Evolutionary conservation across 352 stramenopile species (phyloP).

Genomic region (Globisporangium alternatum): DNA sequence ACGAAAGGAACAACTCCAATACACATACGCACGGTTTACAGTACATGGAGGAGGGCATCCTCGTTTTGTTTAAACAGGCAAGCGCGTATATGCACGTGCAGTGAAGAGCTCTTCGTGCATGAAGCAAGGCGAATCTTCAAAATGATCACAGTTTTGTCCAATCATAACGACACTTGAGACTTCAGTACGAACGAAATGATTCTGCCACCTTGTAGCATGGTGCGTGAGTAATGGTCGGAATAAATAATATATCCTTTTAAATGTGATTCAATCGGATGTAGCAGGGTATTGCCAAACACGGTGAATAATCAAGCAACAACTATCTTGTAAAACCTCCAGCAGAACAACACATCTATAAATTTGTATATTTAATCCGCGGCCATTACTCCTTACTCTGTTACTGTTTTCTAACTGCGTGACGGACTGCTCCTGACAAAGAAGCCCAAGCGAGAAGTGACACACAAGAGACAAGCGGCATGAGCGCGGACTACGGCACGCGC

Average conservation of each 20-base stretch:
- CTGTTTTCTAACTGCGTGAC: neutral
- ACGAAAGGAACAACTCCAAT: neutral
- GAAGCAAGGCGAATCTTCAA: neutral
- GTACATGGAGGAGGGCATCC: neutral
- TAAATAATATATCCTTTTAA: no score
- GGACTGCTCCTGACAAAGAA: conserved; percentile 1
- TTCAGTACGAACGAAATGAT: no score
- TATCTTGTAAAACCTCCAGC: no score
- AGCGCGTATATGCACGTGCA: neutral
- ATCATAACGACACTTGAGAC: neutral
- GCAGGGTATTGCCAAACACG: no score
- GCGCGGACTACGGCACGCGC: conserved; percentile 13
- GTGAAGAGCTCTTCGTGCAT: neutral
- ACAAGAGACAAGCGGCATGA: neutral
- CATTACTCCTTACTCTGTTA: no score
- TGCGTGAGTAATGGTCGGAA: no score
- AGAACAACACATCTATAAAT: neutral
- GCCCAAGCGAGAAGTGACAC: neutral
- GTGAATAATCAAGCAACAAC: no score
- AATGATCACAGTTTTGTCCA: neutral
- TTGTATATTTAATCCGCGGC: no score
- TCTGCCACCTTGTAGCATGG: no score
- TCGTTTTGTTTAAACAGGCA: neutral
- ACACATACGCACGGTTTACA: neutral
- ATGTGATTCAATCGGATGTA: no score